Conservation (phyloP, 1,139 yeast species). For the Hemisphaericaspora xylofermentans region DNA sequence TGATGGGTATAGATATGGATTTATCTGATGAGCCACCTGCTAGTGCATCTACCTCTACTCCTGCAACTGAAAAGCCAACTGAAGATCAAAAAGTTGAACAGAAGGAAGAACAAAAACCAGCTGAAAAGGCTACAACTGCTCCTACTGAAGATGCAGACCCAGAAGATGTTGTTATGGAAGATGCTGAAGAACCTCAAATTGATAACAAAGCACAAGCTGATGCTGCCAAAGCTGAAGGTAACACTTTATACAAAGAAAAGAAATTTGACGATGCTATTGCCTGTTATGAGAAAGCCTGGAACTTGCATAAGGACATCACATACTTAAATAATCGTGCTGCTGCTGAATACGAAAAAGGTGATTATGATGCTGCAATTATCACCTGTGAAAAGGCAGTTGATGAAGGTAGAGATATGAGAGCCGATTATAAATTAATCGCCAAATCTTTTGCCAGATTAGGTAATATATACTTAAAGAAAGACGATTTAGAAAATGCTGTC, state of each 20-base stretch:
- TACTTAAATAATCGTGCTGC: slow-evolving; percentile 96
- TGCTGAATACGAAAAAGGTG: slow-evolving; percentile 95
- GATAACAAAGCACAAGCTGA: slow-evolving; percentile 60
- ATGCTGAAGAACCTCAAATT: slow-evolving; percentile 15
- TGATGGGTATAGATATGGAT: slow-evolving; percentile 79
- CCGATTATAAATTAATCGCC: slow-evolving; percentile 89
- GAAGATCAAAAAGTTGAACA: slow-evolving; percentile 16
- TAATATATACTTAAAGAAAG: slow-evolving; percentile 72
- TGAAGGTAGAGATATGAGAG: slow-evolving; percentile 83
- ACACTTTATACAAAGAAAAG: slow-evolving; percentile 78
- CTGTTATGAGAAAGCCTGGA: slow-evolving; percentile 85
- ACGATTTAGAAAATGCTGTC: slow-evolving; percentile 70
- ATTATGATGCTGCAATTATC: slow-evolving; percentile 75
- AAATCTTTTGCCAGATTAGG: slow-evolving; percentile 94
- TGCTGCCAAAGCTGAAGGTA: slow-evolving; percentile 80
- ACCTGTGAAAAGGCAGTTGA: slow-evolving; percentile 85
- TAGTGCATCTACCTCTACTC: slow-evolving; percentile 10
- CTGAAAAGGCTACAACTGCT: slow-evolving; percentile 22
- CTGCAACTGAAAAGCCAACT: slow-evolving; percentile 16
- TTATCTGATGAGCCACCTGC: slow-evolving; percentile 40
- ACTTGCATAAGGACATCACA: slow-evolving; percentile 77
- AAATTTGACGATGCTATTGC: slow-evolving; percentile 92
- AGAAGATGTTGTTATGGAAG: slow-evolving; percentile 37
- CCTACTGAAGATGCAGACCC: slow-evolving; percentile 14
- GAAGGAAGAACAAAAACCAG: slow-evolving; percentile 14